Conservation (phyloP, 2,329 filamentous ascomycete species). For the Emmonsia crescens region DNA sequence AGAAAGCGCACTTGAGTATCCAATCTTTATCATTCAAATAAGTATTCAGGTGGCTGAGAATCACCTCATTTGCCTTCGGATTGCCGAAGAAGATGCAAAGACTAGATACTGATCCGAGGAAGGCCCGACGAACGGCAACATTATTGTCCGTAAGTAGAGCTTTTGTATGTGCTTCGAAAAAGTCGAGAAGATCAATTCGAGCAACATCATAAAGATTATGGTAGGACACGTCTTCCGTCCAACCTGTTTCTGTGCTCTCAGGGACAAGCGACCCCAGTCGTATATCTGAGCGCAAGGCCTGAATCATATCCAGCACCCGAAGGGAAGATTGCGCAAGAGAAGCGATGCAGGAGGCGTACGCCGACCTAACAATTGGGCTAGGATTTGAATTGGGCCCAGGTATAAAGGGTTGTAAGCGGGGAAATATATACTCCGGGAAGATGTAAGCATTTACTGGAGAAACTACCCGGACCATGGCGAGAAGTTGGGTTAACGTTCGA, state of each 20-base stretch:
- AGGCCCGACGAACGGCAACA: conserved; percentile 76
- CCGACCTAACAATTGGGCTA: conserved; percentile 66
- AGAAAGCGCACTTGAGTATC: conserved; percentile 93
- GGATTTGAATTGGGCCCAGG: conserved; percentile 43
- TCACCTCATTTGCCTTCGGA: conserved; percentile 86
- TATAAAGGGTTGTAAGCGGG: conserved; percentile 48
- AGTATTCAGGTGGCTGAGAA: conserved; percentile 90
- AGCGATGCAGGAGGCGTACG: conserved; percentile 85
- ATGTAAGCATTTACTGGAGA: conserved; percentile 60
- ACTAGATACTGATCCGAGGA: conserved; percentile 80
- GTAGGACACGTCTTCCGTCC: conserved; percentile 57
- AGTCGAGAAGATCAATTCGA: conserved; percentile 66
- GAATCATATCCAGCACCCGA: conserved; percentile 80
- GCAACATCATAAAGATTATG: conserved; percentile 80
- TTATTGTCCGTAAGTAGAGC: conserved; percentile 78
- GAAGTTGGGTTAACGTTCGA: conserved; percentile 74
- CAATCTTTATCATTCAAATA: conserved; percentile 95
- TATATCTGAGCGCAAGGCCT: conserved; percentile 73
- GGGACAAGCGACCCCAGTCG: conserved; percentile 67
- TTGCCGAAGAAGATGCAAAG: conserved; percentile 93
- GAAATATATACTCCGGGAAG: conserved; percentile 57
- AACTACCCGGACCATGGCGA: conserved; percentile 78
- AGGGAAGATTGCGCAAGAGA: conserved; percentile 77
- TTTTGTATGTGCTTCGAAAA: conserved; percentile 84
- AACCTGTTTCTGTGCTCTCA: conserved; percentile 61